Evolutionary conservation across 2,329 filamentous ascomycete genomes (phyloP).

Genomic region (Emmonsiellopsis sp.): DNA sequence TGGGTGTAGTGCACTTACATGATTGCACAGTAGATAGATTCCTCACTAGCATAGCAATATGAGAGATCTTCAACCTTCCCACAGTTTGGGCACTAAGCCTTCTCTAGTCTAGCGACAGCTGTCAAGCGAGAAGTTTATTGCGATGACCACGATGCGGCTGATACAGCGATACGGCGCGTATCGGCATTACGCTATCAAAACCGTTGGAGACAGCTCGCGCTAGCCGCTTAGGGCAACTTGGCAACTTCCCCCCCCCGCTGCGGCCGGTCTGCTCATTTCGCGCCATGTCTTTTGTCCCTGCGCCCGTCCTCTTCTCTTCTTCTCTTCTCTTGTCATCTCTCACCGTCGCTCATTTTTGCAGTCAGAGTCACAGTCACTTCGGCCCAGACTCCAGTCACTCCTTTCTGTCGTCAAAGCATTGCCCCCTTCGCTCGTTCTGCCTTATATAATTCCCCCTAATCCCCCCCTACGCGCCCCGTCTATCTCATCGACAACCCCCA

Average conservation of each 20-base stretch:
- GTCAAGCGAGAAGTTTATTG: neutral
- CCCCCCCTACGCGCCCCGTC: neutral
- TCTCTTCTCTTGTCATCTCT: constrained; percentile 8
- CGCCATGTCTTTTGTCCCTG: constrained; percentile 9
- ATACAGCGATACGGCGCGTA: neutral
- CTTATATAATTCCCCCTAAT: constrained; percentile 18
- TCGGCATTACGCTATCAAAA: neutral
- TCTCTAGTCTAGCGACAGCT: neutral
- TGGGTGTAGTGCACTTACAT: no score
- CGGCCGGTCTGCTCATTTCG: constrained; percentile 4
- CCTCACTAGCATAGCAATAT: no score
- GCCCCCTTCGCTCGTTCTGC: constrained; percentile 13
- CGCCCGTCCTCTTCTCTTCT: constrained; percentile 8
- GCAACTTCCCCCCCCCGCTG: constrained; percentile 2
- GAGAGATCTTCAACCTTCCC: no score
- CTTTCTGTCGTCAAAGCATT: constrained; percentile 6
- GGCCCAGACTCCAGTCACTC: constrained; percentile 16
- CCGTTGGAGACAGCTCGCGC: constrained; percentile 6
- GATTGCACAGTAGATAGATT: no score
- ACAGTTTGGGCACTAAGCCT: neutral
- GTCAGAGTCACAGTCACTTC: constrained; percentile 9
- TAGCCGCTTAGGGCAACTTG: constrained; percentile 1
- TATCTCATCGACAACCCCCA: neutral
- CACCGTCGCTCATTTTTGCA: constrained; percentile 1
- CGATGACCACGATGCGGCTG: neutral